Percentiles rank a stretch among this genome's conserved stretches.
These are phyloP conservation scores for Loxodes magnus DNA, from an alignment of 73 alveolate genomes.

Conservation along the genomic window DNA sequence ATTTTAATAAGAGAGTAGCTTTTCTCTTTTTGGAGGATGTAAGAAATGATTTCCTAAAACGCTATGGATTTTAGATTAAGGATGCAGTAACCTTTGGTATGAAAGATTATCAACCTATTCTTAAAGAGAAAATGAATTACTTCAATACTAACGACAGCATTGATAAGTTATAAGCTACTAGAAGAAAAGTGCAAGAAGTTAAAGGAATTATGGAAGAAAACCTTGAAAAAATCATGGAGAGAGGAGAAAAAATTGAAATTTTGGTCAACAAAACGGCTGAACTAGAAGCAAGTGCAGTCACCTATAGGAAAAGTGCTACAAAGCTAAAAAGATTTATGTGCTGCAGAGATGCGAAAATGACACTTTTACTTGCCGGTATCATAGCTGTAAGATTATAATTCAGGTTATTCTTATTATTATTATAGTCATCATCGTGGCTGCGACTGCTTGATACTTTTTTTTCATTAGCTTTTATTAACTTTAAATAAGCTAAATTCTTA, in stretches of 20 bases:
- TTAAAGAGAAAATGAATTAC: constrained; percentile 2
- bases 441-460: no score
- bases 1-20: constrained; percentile 4
- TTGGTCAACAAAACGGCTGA: neutral
- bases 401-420: no score
- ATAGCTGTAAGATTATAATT: neutral
- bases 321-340: constrained; percentile 1
- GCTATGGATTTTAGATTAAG: neutral
- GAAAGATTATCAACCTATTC: neutral
- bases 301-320: constrained; percentile 5
- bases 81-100: constrained; percentile 7
- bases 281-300: neutral
- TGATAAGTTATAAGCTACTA: constrained; percentile 1
- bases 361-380: neutral
- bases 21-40: constrained; percentile 10
- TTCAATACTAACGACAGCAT: neutral
- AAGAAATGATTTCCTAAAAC: neutral
- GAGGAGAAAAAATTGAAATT: constrained; percentile 13
- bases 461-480: no score
- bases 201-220: constrained; percentile 4
- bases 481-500: no score
- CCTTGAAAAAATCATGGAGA: constrained; percentile 7
- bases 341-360: neutral
- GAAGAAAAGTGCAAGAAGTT: neutral
- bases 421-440: no score